Percentiles rank a stretch among this genome's conserved stretches.
phyloP scores from a whole-genome alignment of 1,139 yeast genomes.

The Wickerhamomyces sp. region DNA sequence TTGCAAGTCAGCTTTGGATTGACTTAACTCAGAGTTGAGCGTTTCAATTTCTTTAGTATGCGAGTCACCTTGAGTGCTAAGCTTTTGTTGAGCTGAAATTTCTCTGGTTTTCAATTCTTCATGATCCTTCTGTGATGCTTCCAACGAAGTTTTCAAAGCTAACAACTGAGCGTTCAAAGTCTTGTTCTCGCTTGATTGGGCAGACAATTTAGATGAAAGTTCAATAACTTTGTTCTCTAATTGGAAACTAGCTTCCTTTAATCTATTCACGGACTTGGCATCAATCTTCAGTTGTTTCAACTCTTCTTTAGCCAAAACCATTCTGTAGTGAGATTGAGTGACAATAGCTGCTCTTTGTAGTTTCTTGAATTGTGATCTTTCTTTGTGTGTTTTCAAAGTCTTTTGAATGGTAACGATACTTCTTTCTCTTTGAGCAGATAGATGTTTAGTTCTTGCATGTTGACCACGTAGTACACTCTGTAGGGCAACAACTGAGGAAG shows the following conservation, averaged over 20 bases:
- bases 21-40: constrained; percentile 53
- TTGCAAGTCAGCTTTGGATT: constrained; percentile 54
- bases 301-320: constrained; percentile 65
- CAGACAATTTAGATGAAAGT: constrained; percentile 76
- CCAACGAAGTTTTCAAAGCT: constrained; percentile 48
- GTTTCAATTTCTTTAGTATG: constrained; percentile 47
- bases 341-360: constrained; percentile 49
- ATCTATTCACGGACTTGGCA: constrained; percentile 85
- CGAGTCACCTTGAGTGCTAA: constrained; percentile 39
- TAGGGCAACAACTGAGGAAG: constrained; percentile 48
- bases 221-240: constrained; percentile 95
- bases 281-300: constrained; percentile 65
- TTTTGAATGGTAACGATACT: constrained; percentile 75
- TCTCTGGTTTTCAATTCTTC: constrained; percentile 53
- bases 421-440: constrained; percentile 43
- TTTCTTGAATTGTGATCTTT: constrained; percentile 15
- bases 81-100: constrained; percentile 43
- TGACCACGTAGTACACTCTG: constrained; percentile 71
- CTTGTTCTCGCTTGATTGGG: constrained; percentile 77
- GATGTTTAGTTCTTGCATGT: constrained; percentile 46
- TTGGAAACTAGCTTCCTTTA: constrained; percentile 87
- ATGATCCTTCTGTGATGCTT: constrained; percentile 54
- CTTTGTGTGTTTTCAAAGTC: constrained; percentile 16
- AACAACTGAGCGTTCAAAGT: constrained; percentile 60
- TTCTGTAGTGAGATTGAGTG: constrained; percentile 76